Evolutionary conservation across 1,284 basidiomycete species (phyloP), one percentile per base, ranked within the genome.

Genomic region (Apiotrichum montevideense): DNA sequence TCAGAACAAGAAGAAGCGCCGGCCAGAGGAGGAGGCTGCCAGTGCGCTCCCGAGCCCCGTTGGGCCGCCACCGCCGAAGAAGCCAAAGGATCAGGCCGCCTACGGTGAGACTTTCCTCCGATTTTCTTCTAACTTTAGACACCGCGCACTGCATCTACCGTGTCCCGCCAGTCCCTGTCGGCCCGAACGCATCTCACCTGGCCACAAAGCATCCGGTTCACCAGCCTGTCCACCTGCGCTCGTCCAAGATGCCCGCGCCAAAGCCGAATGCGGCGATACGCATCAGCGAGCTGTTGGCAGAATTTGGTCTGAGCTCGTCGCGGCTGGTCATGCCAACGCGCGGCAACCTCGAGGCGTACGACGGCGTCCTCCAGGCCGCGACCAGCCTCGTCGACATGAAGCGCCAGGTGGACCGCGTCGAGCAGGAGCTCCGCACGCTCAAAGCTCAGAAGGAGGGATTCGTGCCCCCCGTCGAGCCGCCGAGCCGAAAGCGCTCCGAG

Each of bases 251-350:
- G 43, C 86, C 90, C 0, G 74, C 80, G 39, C 86, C 89, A 21
- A 93, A 90, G 72, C 78, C 85, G 2, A 81, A 84, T 45, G 80
- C 87, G n/a, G 82, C 84, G 3, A 84, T 57, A 83, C 87, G 78
- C 34, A 84, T 94, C 64, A 81, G 83, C 3, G 84, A 87, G 58
- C 81, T 86, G 13, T 80, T 96, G 29, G 74, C 80, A 14, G 90
- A 95, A 72, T 80, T 93, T 14, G 86, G 86, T 11, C 78, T 94
- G 40, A 82, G 81, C n/a, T 80, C 85, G 59, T 80, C 81, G 14
- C 83, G 87, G 11, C 81, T 96, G 52, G 87, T 94, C 62, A 95
- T 96, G 90, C 92, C 93, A 13, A 95, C 93, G 2, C 81, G 84
- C 37, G 83, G 85, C 34, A 95, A 90, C 63, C 79, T 86, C 52